A percentile compares a stretch with the other conserved stretches of the same genome.
Evolutionary conservation across 2,329 filamentous ascomycete species (phyloP).

Genomic region (Cercospora sp.): DNA sequence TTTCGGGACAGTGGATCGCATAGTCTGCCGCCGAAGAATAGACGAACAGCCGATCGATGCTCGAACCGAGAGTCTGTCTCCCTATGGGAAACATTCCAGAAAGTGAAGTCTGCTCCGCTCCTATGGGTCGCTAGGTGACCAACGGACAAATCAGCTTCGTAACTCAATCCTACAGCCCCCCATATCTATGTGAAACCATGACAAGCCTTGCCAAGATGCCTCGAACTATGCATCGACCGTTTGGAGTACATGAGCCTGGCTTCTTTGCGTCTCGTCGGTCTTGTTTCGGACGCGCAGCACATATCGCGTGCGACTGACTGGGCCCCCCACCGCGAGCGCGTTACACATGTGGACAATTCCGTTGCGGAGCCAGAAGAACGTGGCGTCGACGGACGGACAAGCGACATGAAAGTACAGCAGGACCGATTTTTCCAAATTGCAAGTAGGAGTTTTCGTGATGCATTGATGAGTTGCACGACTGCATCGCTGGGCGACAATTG

Average conservation of each 20-base stretch:
- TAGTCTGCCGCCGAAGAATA: not conserved
- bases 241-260: conserved; percentile 2
- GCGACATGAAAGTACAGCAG: conserved; percentile 5
- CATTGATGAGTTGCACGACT: not conserved
- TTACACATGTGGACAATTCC: not conserved
- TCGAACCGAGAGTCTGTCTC: not conserved
- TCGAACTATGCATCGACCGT: not conserved
- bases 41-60: not conserved
- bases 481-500: not conserved
- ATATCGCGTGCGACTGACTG: not conserved
- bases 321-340: not conserved
- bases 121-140: not conserved
- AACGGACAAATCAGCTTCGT: not conserved
- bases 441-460: not conserved
- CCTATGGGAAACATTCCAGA: not conserved
- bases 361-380: not conserved
- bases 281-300: not conserved
- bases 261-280: conserved; percentile 1
- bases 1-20: not conserved
- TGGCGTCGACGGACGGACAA: conserved; percentile 2
- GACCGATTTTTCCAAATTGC: not conserved
- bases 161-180: not conserved
- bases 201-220: conserved; percentile 9
- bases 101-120: not conserved
- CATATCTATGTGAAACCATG: conserved; percentile 1